Percentiles rank a stretch among this genome's conserved stretches.
Conservation (phyloP, 768 basidiomycete species). For the Boletus rubroflammeus region DNA sequence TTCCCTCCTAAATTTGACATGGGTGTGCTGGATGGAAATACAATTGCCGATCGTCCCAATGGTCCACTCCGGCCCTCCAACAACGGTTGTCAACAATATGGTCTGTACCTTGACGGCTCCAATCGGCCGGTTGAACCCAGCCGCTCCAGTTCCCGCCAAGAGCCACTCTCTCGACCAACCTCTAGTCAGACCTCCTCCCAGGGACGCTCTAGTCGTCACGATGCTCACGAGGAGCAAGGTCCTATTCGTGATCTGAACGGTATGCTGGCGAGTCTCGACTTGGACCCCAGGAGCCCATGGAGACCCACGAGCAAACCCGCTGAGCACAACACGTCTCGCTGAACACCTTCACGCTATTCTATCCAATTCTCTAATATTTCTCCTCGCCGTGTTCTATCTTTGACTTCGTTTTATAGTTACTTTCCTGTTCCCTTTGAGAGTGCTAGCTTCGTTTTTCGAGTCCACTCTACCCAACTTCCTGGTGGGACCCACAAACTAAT, state of each 20-base stretch:
- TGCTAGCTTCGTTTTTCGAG: slow-evolving; percentile 16
- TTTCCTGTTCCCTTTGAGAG: slow-evolving; percentile 11
- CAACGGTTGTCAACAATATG: slow-evolving; percentile 44
- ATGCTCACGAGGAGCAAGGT: slow-evolving; percentile 42
- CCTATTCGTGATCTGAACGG: slow-evolving; percentile 68
- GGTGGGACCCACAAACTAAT: slow-evolving; percentile 28
- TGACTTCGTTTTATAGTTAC: slow-evolving; percentile 24
- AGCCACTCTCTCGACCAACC: slow-evolving; percentile 51
- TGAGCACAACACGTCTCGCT: slow-evolving; percentile 19
- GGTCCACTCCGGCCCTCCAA: slow-evolving; percentile 46
- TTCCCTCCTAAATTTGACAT: slow-evolving; percentile 49
- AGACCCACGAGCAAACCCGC: slow-evolving; percentile 22
- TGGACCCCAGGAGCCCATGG: slow-evolving; percentile 46
- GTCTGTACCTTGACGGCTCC: slow-evolving; percentile 42
- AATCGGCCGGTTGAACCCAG: slow-evolving; percentile 38
- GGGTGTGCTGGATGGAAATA: slow-evolving; percentile 38
- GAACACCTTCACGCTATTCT: slow-evolving; percentile 11
- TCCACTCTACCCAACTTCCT: slow-evolving; percentile 14
- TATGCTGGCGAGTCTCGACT: slow-evolving; percentile 69
- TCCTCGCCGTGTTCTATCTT: slow-evolving; percentile 11
- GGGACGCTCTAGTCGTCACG: slow-evolving; percentile 21
- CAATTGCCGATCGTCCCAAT: slow-evolving; percentile 32
- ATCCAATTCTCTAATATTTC: slow-evolving; percentile 6
- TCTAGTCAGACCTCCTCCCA: slow-evolving; percentile 42
- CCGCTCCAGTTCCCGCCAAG: slow-evolving; percentile 41